phyloP scores from a whole-genome alignment of 1,139 yeast species.

The Geotrichum candidum region DNA sequence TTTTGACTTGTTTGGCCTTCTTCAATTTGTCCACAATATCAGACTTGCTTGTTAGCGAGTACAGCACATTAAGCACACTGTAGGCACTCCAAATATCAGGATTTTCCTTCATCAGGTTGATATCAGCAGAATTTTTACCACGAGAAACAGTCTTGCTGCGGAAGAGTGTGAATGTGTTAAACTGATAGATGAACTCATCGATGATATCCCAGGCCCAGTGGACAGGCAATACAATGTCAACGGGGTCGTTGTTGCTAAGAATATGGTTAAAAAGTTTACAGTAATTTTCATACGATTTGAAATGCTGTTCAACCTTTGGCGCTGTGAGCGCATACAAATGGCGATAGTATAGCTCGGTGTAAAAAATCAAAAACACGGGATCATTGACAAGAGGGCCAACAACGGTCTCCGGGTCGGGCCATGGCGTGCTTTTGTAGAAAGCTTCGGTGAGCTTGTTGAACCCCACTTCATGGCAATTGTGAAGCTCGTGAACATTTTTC shows the following conservation, averaged over 20 bases:
- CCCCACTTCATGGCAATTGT: conserved; percentile 41
- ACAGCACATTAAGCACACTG: conserved; percentile 43
- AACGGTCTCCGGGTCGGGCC: conserved; percentile 43
- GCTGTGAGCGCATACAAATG: conserved; percentile 42
- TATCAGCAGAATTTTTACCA: conserved; percentile 33
- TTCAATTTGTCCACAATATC: conserved; percentile 40
- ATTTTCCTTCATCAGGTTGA: conserved; percentile 37
- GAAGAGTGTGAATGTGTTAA: conserved; percentile 41
- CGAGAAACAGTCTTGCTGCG: conserved; percentile 37
- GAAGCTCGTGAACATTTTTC: conserved; percentile 41
- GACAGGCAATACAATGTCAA: conserved; percentile 42
- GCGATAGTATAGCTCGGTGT: conserved; percentile 46
- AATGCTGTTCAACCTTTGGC: conserved; percentile 42
- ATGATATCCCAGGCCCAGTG: conserved; percentile 48
- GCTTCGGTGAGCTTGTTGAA: conserved; percentile 44
- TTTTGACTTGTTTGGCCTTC: conserved; percentile 34
- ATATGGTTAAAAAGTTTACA: conserved; percentile 43
- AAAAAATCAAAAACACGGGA: conserved; percentile 41
- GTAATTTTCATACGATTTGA: conserved; percentile 45
- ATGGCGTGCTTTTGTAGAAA: conserved; percentile 39
- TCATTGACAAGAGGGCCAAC: conserved; percentile 43
- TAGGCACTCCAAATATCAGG: conserved; percentile 44
- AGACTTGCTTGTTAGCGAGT: conserved; percentile 43
- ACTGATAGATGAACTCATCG: conserved; percentile 48
- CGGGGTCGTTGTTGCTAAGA: conserved; percentile 40